Percentiles rank a stretch among this genome's conserved stretches.
phyloP scores from a whole-genome alignment of 495 filamentous ascomycete species.

The Penicillium psychrofluorescens region DNA sequence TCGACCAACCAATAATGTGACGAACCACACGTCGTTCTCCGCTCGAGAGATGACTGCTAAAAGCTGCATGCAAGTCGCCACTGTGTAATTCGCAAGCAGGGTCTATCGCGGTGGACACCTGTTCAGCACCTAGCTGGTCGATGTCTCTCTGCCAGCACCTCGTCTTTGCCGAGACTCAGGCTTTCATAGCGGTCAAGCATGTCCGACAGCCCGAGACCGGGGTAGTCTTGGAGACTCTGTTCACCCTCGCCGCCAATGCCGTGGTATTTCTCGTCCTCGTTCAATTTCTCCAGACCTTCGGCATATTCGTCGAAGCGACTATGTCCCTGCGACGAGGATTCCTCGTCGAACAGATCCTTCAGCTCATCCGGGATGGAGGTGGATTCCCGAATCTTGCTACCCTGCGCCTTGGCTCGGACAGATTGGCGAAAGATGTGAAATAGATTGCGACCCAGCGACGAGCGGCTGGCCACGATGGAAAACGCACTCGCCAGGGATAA shows the following conservation, averaged over 20 bases:
- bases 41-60: no score
- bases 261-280: slow-evolving; percentile 26
- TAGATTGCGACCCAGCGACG: slow-evolving; percentile 28
- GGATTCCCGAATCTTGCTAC: slow-evolving; percentile 18
- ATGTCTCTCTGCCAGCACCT: slow-evolving; percentile 17
- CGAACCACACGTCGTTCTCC: no score
- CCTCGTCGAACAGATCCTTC: slow-evolving; percentile 33
- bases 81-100: no score
- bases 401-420: slow-evolving; percentile 26
- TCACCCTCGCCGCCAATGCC: slow-evolving; percentile 14
- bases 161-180: slow-evolving; percentile 34
- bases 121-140: slow-evolving; percentile 3
- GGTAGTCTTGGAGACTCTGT: slow-evolving; percentile 16
- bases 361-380: slow-evolving; percentile 23
- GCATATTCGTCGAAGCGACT: slow-evolving; percentile 28
- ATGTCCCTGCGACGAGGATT: slow-evolving; percentile 8
- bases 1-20: no score
- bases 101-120: no score
- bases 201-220: slow-evolving; percentile 24
- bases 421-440: slow-evolving; percentile 37
- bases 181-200: slow-evolving; percentile 41
- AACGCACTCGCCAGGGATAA: slow-evolving; percentile 31
- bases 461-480: slow-evolving; percentile 30
- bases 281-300: slow-evolving; percentile 32
- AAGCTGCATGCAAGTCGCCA: no score